phyloP scores from a whole-genome alignment of 2,329 filamentous ascomycete species.

The Davidsoniella virescens region DNA sequence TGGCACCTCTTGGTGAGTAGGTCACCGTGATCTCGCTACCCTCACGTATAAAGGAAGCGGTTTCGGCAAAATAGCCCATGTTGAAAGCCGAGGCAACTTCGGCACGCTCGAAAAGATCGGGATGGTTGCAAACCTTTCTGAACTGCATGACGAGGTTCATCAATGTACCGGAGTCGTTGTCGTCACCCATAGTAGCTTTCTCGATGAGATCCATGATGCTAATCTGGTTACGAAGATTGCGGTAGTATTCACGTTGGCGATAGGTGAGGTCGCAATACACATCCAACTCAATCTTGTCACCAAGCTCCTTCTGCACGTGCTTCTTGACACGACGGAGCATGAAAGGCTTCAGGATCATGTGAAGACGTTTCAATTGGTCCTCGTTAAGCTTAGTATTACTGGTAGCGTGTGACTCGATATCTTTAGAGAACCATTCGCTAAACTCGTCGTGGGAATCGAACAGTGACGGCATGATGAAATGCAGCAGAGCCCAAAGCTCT shows the following conservation, averaged over 20 bases:
- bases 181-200: conserved; percentile 85
- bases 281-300: conserved; percentile 95
- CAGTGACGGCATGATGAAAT: conserved; percentile 99
- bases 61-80: conserved; percentile 79
- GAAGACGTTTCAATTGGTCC: conserved; percentile 86
- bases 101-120: conserved; percentile 87
- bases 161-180: conserved; percentile 83
- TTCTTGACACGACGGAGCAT: conserved; percentile 99
- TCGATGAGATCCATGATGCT: conserved; percentile 98
- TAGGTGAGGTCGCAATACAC: conserved; percentile 96
- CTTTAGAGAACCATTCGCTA: conserved; percentile 87
- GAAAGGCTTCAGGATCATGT: conserved; percentile 98
- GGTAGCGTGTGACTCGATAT: conserved; percentile 95
- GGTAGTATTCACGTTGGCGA: conserved; percentile 84
- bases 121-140: conserved; percentile 97
- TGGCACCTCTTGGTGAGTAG: conserved; percentile 75
- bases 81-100: conserved; percentile 79
- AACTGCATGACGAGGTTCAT: conserved; percentile 99
- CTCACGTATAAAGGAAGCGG: conserved; percentile 85
- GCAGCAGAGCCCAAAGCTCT: conserved; percentile 88
- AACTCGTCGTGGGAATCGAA: conserved; percentile 92
- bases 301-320: conserved; percentile 95
- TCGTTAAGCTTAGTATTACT: conserved; percentile 99
- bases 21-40: conserved; percentile 61
- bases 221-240: conserved; percentile 86